These are phyloP conservation scores for Thuidium tamariscinum DNA, from an alignment of 225 moss, liverwort and hornwort species.

Conservation along the genomic window DNA sequence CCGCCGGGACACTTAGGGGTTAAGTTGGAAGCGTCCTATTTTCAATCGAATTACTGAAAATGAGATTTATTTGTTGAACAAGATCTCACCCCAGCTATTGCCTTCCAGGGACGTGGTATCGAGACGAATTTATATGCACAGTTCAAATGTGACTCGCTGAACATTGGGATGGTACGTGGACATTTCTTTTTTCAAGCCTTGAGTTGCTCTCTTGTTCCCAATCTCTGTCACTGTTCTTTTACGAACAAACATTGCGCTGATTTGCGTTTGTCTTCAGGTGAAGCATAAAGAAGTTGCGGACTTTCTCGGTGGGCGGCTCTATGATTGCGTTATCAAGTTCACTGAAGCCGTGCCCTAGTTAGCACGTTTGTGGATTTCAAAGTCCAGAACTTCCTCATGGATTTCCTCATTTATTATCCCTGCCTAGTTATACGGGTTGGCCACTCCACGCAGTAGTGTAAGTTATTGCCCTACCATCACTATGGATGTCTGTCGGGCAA, in stretches of 20 bases:
- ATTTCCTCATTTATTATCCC: neutral
- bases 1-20: neutral
- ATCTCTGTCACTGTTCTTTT: neutral
- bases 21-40: neutral
- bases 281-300: constrained; percentile 86
- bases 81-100: neutral
- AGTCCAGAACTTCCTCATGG: neutral
- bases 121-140: constrained; percentile 90
- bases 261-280: constrained; percentile 33
- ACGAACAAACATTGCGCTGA: neutral
- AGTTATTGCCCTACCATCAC: neutral
- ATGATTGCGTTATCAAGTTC: constrained; percentile 80
- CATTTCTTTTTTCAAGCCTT: neutral
- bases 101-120: constrained; percentile 65
- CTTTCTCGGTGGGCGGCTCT: constrained; percentile 69
- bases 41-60: neutral
- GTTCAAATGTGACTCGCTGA: constrained; percentile 86
- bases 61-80: neutral
- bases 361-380: neutral
- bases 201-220: neutral
- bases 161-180: constrained; percentile 72
- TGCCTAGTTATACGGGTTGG: neutral
- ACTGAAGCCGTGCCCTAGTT: constrained; percentile 42
- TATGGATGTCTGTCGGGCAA: neutral
- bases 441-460: neutral